Evolutionary conservation across 2,329 filamentous ascomycete genomes (phyloP).

Genomic region (Periconia sp.): DNA sequence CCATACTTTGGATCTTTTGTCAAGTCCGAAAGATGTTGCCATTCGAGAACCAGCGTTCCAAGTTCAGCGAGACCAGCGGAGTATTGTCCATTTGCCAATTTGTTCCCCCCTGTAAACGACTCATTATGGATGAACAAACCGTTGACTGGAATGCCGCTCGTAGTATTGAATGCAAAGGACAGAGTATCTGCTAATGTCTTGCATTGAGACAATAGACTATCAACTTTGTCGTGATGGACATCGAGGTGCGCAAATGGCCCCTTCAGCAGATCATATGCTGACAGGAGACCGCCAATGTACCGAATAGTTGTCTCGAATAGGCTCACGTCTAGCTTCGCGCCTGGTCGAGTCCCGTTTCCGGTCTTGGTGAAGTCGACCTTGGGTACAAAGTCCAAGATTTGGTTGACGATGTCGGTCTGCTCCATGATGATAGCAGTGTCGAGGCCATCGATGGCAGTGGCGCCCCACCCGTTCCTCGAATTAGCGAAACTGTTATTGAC

Average conservation of each 20-base stretch:
- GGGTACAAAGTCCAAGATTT: slow-evolving; percentile 58
- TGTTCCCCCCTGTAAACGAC: slow-evolving; percentile 51
- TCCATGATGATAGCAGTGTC: slow-evolving; percentile 68
- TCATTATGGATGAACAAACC: slow-evolving; percentile 64
- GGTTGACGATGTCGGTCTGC: slow-evolving; percentile 59
- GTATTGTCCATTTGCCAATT: slow-evolving; percentile 25
- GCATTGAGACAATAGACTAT: slow-evolving; percentile 68
- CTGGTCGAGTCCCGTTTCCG: slow-evolving; percentile 1
- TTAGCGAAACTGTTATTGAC: slow-evolving; percentile 32
- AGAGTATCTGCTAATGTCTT: slow-evolving; percentile 70
- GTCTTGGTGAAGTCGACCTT: slow-evolving; percentile 59
- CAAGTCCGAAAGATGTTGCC: slow-evolving; percentile 77
- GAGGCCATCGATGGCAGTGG: slow-evolving; percentile 60
- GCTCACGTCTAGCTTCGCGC: slow-evolving; percentile 40
- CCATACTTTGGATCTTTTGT: slow-evolving; percentile 70
- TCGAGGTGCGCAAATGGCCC: slow-evolving; percentile 64
- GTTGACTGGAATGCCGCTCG: slow-evolving; percentile 73
- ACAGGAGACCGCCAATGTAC: slow-evolving; percentile 34
- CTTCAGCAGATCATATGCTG: slow-evolving; percentile 54
- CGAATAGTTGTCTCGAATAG: slow-evolving; percentile 39
- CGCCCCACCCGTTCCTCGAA: slow-evolving; percentile 50
- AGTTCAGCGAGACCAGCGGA: slow-evolving; percentile 74
- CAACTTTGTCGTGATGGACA: slow-evolving; percentile 53
- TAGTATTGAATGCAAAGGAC: slow-evolving; percentile 75
- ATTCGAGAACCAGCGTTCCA: slow-evolving; percentile 79